These are phyloP conservation scores for Mikania micrantha DNA, from an alignment of 129 eudicot genomes.

Conservation along the genomic window DNA sequence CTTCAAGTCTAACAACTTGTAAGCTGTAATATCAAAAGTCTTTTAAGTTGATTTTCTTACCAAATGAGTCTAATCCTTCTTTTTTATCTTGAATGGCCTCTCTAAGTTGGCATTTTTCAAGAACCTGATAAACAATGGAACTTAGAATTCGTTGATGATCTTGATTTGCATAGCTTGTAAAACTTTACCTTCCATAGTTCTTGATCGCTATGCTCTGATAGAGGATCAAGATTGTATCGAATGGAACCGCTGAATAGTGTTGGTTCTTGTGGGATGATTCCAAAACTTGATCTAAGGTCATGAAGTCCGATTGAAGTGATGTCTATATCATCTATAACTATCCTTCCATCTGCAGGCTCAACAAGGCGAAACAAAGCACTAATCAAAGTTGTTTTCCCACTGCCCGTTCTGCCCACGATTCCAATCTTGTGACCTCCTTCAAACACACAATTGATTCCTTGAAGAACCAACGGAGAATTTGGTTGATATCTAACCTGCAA, in stretches of 20 bases:
- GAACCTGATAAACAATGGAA: slow-evolving; percentile 34
- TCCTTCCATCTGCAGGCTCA: slow-evolving; percentile 64
- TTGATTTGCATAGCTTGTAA: background rate
- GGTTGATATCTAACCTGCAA: slow-evolving; percentile 53
- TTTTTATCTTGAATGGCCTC: slow-evolving; percentile 48
- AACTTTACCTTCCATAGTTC: slow-evolving; percentile 60
- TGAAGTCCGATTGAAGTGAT: slow-evolving; percentile 50
- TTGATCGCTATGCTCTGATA: slow-evolving; percentile 43
- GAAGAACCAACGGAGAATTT: slow-evolving; percentile 51
- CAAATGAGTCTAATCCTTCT: slow-evolving; percentile 50
- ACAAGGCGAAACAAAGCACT: slow-evolving; percentile 63
- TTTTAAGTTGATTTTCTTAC: slow-evolving; percentile 20
- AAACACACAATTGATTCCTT: slow-evolving; percentile 53
- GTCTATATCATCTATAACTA: slow-evolving; percentile 49
- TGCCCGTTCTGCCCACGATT: slow-evolving; percentile 76
- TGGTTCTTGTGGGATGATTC: slow-evolving; percentile 67
- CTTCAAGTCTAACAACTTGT: background rate
- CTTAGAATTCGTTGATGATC: background rate
- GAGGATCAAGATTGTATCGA: slow-evolving; percentile 61
- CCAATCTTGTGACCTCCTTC: slow-evolving; percentile 65
- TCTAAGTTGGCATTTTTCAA: slow-evolving; percentile 65
- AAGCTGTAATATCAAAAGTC: background rate
- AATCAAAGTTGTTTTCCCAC: slow-evolving; percentile 69
- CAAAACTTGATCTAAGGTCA: slow-evolving; percentile 60
- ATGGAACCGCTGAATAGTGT: slow-evolving; percentile 54